Conservation (phyloP, 2,329 filamentous ascomycete genomes). For the Lomentospora prolificans region DNA sequence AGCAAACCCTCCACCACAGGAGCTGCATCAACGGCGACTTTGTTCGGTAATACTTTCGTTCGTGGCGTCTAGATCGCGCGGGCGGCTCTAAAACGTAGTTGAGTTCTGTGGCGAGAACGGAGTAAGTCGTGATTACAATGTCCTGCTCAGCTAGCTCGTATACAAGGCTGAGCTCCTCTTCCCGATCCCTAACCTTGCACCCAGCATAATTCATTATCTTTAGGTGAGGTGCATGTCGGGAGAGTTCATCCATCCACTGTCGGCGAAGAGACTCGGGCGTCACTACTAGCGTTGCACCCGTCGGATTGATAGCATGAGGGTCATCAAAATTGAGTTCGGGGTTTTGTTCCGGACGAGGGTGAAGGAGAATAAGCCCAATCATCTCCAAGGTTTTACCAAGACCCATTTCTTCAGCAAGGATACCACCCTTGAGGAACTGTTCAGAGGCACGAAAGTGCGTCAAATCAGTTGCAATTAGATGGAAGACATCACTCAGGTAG, state of each 20-base stretch:
- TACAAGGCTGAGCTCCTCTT: slow-evolving; percentile 29
- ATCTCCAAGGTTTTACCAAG: slow-evolving; percentile 73
- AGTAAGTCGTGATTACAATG: slow-evolving; percentile 55
- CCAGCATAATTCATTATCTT: slow-evolving; percentile 48
- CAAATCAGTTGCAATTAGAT: slow-evolving; percentile 43
- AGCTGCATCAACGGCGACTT: slow-evolving; percentile 72
- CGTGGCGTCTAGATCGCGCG: slow-evolving; percentile 54
- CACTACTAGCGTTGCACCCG: slow-evolving; percentile 51
- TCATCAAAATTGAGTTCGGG: background rate
- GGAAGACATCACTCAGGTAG: slow-evolving; percentile 54
- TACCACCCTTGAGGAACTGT: slow-evolving; percentile 44
- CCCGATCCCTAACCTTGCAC: slow-evolving; percentile 24
- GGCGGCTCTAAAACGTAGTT: slow-evolving; percentile 66
- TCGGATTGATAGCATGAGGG: slow-evolving; percentile 20
- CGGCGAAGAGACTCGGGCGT: slow-evolving; percentile 44
- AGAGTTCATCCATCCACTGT: slow-evolving; percentile 54
- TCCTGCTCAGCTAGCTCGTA: slow-evolving; percentile 40
- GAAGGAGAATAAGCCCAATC: slow-evolving; percentile 57
- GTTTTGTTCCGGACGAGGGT: slow-evolving; percentile 25
- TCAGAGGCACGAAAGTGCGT: slow-evolving; percentile 31
- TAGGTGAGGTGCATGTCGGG: slow-evolving; percentile 46
- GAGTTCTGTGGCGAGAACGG: slow-evolving; percentile 68
- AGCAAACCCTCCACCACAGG: slow-evolving; percentile 76
- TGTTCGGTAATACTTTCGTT: slow-evolving; percentile 54
- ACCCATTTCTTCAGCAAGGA: slow-evolving; percentile 75